phyloP scores from a whole-genome alignment of 106 monocot genomes.

The Vanilla planifolia region DNA sequence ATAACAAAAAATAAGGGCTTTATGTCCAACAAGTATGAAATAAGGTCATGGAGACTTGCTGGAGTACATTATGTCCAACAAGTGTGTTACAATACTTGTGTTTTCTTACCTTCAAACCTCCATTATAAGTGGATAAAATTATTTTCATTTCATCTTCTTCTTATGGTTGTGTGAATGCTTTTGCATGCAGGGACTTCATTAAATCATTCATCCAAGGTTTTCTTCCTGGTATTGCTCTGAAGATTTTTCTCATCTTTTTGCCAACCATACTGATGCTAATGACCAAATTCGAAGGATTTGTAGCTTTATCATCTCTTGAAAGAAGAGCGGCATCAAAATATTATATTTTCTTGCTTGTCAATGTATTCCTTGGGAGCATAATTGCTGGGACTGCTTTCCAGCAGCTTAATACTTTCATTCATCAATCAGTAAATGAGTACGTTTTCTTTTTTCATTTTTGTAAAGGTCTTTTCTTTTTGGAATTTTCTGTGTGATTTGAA shows the following conservation, averaged over 20 bases:
- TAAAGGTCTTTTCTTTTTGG: too few relatives aligned
- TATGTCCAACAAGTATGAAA: too few relatives aligned
- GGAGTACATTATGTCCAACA: too few relatives aligned
- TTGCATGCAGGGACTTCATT: conserved; percentile 19
- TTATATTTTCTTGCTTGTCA: conserved; percentile 50
- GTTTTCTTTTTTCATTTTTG: conserved; percentile 9
- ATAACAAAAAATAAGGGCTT: too few relatives aligned
- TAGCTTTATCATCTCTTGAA: conserved; percentile 42
- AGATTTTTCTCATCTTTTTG: conserved; percentile 57
- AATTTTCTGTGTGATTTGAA: too few relatives aligned
- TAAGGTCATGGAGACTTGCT: too few relatives aligned
- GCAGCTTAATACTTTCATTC: conserved; percentile 39
- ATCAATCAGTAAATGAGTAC: conserved; percentile 51
- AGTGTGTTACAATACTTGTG: too few relatives aligned
- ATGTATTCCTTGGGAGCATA: conserved; percentile 66
- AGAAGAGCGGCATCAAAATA: conserved; percentile 59
- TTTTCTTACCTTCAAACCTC: too few relatives aligned
- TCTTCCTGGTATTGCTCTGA: conserved; percentile 66
- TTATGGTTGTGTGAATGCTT: neutral
- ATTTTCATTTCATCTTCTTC: neutral
- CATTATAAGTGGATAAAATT: too few relatives aligned
- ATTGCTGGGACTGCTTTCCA: conserved; percentile 50
- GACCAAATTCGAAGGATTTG: conserved; percentile 60
- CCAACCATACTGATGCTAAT: conserved; percentile 65
- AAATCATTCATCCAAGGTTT: conserved; percentile 65